Evolutionary conservation across 352 stramenopile genomes (phyloP), one percentile per base, ranked within the genome.

Genomic region (Phytophthora nicotianae): DNA sequence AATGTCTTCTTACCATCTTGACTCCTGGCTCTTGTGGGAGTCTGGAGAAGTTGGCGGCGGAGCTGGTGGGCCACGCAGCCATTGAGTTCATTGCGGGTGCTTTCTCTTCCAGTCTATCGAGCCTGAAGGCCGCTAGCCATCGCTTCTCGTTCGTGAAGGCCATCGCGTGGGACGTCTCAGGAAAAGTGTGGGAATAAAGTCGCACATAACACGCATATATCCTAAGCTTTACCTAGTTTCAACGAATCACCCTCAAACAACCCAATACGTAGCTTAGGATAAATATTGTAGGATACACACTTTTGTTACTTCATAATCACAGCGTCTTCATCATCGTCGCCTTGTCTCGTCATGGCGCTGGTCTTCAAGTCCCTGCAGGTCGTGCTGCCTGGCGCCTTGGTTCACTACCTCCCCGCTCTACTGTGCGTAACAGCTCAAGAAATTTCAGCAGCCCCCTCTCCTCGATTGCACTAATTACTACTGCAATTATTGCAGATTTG

Each of bases 11-110:
- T 66, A 86, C 77, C 68, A 86, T 81, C 42, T 80, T 83, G 21
- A 61, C 47, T 37, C 65, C 59, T 38, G 69, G 48, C 21, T 72
- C 69, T 49, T 63, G 59, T 43, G 64, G 24, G 26, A 81, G 35
- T 40, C 58, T 66, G 4, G 77, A 69, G 43, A 86, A 83, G 50
- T 75, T 69, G 11, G 56, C 42, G 20, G 72, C 65, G n/a, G 71
- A 65, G 37, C 61, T 72, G 20, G 71, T 79, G 17, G 77, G 77
- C 77, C 77, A 86, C 40, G 69, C 47, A 68, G 52, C 50, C 37
- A 67, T 75, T 20, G 49, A 64, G 49, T 41, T 53, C 48, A 52
- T 57, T 68, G 50, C 64, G 23, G 56, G 23, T 41, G 52, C n/a
- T 60, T 32, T 79, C 52, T 27, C 50, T 13, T 58, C 50, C 57